Evolutionary conservation across 352 stramenopile genomes (phyloP), one percentile per base, ranked within the genome.

Genomic region (Aphanomyces invadans): DNA sequence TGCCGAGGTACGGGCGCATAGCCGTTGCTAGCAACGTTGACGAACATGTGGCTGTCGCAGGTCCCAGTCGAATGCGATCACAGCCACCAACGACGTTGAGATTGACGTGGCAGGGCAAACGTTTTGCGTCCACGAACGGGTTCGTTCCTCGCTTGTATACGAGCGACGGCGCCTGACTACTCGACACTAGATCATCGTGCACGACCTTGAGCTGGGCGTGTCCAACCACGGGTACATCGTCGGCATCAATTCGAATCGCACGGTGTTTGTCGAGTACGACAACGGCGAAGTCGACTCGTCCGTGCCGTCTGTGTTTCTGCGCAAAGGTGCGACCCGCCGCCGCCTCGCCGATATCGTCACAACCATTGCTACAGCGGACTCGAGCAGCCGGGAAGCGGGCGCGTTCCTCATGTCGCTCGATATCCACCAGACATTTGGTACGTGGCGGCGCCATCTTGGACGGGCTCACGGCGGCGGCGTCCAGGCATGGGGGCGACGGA

Each of bases 231-330:
- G 59, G 2, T 9, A 38, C 19, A 66, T 66, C 28, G 28, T 42
- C 21, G 44, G 25, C 7, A 66, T 66, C 26, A 45, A 44, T 17
- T 39, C 36, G 3, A 19, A 54, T 11, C n/a, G 55, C 9, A 21
- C 9, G 26, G 59, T 66, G 17, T 19, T 66, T 1, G 23, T 66
- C 31, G 59, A 66, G n/a, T 66, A 54, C 29, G 59, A 66, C 26
- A 56, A 31, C 3, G 59, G 59, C 25, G 33, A 66, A 66, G 36
- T 66, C n/a, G 15, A 17, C 3, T 15, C 59, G n/a, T 17, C n/a
- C 11, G 59, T 66, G 2, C 59, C 59, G 2, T 26, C 36, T 9
- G 21, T 5, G 2, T 33, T 21, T 28, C 44, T 66, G 2, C 59
- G 59, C 9, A 66, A 66, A 66, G 49, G 59, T 66, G 39, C 17